Evolutionary conservation across 352 stramenopile genomes (phyloP).

Genomic region (Phytophthora multivora): DNA sequence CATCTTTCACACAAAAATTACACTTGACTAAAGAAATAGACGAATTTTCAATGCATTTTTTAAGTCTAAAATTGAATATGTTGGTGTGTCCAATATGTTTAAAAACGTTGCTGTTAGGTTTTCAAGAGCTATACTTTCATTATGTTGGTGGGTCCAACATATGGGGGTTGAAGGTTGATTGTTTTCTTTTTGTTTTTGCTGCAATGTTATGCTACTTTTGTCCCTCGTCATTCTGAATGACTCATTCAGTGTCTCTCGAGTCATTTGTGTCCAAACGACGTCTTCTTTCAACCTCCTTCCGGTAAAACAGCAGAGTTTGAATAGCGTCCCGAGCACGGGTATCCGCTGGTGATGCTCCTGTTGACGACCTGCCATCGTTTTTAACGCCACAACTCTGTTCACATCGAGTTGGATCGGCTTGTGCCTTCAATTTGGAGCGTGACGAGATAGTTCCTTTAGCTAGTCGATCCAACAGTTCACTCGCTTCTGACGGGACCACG

Average conservation of each 20-base stretch:
- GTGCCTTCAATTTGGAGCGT: conserved; percentile 39
- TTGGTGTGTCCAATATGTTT: too few relatives aligned
- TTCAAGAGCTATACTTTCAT: too few relatives aligned
- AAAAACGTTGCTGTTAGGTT: too few relatives aligned
- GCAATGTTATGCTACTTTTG: too few relatives aligned
- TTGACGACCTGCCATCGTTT: conserved; percentile 3
- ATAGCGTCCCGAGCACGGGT: conserved; percentile 51
- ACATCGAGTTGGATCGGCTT: neutral
- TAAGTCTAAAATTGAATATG: too few relatives aligned
- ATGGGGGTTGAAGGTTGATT: too few relatives aligned
- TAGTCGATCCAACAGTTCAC: conserved; percentile 45
- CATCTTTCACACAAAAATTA: too few relatives aligned
- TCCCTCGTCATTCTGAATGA: too few relatives aligned
- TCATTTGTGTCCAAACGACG: conserved; percentile 30
- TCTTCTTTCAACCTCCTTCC: conserved; percentile 66
- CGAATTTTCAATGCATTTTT: too few relatives aligned
- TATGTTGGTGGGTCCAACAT: too few relatives aligned
- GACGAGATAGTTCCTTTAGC: conserved; percentile 67
- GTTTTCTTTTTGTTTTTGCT: too few relatives aligned
- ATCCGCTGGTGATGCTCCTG: conserved; percentile 21
- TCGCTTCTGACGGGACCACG: conserved; percentile 39
- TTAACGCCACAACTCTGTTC: neutral
- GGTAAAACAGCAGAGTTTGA: conserved; percentile 66
- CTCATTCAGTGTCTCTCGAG: conserved; percentile 1
- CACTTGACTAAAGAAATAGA: too few relatives aligned